phyloP scores from a whole-genome alignment of 495 filamentous ascomycete genomes.

The Acidomyces sp. region DNA sequence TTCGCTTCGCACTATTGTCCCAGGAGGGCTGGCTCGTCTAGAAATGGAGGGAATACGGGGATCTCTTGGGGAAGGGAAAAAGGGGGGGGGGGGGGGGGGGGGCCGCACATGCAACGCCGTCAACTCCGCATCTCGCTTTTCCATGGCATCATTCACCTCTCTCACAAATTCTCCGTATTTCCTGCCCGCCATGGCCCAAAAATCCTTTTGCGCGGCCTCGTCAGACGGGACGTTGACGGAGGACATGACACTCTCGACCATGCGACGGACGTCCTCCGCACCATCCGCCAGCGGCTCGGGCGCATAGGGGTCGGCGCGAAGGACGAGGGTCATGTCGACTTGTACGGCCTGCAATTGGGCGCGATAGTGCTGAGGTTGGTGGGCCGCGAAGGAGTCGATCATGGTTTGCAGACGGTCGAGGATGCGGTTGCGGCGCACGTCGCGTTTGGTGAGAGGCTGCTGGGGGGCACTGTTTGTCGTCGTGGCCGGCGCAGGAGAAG shows the following conservation, averaged over 20 bases:
- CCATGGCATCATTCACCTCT: slow-evolving; percentile 71
- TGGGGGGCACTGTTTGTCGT: slow-evolving; percentile 20
- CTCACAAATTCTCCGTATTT: slow-evolving; percentile 70
- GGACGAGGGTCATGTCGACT: slow-evolving; percentile 75
- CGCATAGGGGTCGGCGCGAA: slow-evolving; percentile 65
- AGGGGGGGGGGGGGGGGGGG: too few species aligned
- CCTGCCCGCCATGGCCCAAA: slow-evolving; percentile 50
- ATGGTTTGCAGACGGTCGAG: slow-evolving; percentile 62
- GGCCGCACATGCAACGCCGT: slow-evolving; percentile 63
- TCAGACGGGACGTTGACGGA: slow-evolving; percentile 13
- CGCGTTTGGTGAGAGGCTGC: slow-evolving; percentile 61
- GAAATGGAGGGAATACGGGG: too few species aligned
- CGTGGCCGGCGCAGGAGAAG: slow-evolving; percentile 7
- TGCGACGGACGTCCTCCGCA: slow-evolving; percentile 48
- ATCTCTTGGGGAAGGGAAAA: too few species aligned
- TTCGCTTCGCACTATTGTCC: too few species aligned
- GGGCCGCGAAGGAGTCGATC: slow-evolving; percentile 59
- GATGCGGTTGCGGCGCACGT: slow-evolving; percentile 71
- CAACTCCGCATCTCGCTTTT: slow-evolving; percentile 68
- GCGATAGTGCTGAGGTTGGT: slow-evolving; percentile 72
- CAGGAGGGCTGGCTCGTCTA: too few species aligned
- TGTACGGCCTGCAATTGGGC: slow-evolving; percentile 80
- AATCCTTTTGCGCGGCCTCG: slow-evolving; percentile 26
- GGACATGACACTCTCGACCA: slow-evolving; percentile 36
- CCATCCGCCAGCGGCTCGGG: slow-evolving; percentile 59